phyloP scores from a whole-genome alignment of 306 rosid genomes.

The Lithocarpus polystachyus region DNA sequence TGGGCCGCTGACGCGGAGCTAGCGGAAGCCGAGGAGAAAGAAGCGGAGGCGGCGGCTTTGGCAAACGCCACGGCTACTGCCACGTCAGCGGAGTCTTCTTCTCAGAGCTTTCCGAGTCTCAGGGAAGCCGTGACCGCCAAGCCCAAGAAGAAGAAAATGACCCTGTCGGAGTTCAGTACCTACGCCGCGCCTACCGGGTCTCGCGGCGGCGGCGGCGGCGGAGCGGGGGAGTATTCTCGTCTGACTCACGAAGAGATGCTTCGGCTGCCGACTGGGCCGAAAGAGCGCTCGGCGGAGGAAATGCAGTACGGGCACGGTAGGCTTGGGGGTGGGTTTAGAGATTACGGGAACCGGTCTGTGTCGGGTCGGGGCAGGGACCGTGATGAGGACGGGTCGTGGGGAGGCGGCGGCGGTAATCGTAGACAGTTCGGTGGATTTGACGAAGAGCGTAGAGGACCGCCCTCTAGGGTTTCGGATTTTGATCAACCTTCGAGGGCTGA shows the following conservation, averaged over 20 bases:
- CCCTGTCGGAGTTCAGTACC: conserved; percentile 40
- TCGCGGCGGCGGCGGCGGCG: conserved; percentile 9
- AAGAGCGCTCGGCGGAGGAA: conserved; percentile 75
- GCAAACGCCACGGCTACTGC: conserved; percentile 17
- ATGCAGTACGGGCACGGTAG: conserved; percentile 46
- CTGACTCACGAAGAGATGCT: conserved; percentile 76
- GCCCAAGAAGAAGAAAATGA: conserved; percentile 78
- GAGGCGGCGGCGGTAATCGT: conserved; percentile 36
- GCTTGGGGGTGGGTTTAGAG: conserved; percentile 69
- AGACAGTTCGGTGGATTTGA: conserved; percentile 63
- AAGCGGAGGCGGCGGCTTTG: conserved; percentile 28
- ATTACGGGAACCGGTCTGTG: conserved; percentile 45
- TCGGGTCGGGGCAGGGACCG: conserved; percentile 56
- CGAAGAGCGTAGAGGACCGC: conserved; percentile 65
- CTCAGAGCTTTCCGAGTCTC: conserved; percentile 75
- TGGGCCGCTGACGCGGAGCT: conserved; percentile 98
- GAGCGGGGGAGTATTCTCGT: conserved; percentile 14
- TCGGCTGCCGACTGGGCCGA: conserved; percentile 86
- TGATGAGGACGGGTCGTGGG: conserved; percentile 69
- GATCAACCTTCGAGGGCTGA: conserved; percentile 97
- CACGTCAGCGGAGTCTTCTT: conserved; percentile 6
- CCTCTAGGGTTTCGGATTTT: conserved; percentile 83
- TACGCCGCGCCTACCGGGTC: conserved; percentile 1
- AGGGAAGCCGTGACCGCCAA: conserved; percentile 62
- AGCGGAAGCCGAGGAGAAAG: conserved; percentile 83